Evolutionary conservation across 352 stramenopile species (phyloP), one percentile per base, ranked within the genome.

Genomic region (Phytophthora quininea): DNA sequence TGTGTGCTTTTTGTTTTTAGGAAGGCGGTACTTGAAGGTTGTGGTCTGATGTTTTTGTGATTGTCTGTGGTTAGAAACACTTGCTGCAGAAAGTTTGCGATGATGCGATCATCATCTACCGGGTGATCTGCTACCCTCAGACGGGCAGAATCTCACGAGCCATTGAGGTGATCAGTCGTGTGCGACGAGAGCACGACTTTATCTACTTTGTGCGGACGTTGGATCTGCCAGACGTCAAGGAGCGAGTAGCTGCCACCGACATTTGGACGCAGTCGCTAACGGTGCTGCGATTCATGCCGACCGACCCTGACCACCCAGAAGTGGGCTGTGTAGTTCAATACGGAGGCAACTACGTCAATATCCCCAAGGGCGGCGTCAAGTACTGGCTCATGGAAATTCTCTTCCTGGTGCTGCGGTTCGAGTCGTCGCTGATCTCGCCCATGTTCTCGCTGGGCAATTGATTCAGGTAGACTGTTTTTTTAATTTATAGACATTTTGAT

Each of bases 341-440:
- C 42, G 78, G 73, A 27, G 78, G 78, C 31, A 70, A 76, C 60
- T 84, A 82, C 52, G 54, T 64, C 2, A 82, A 81, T 31, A 73
- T 84, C 42, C 70, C 75, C 19, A 71, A 64, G 24, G 67, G 67
- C 9, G 73, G 73, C 43, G 67, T 80, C 40, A 71, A 73, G 55
- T 80, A 86, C 58, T 86, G 78, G 78, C 73, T 86, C 67, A 86
- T 86, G 78, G 78, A 86, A 52, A 68, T 82, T 54, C 53, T 84
- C 31, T 86, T 84, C 62, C 54, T 86, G 32, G 75, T 82, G 50
- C 70, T 86, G n/a, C 78, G 78, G 33, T 86, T 81, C 65, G 78
- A 86, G 61, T 80, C 70, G 42, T 63, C 70, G 10, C 69, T 86
- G 47, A 80, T 86, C 58, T 70, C 64, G 49, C 78, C 78, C 40